Base-by-base conservation (phyloP, 1,284 basidiomycete genomes). In the Sanghuangporus baumii region DNA sequence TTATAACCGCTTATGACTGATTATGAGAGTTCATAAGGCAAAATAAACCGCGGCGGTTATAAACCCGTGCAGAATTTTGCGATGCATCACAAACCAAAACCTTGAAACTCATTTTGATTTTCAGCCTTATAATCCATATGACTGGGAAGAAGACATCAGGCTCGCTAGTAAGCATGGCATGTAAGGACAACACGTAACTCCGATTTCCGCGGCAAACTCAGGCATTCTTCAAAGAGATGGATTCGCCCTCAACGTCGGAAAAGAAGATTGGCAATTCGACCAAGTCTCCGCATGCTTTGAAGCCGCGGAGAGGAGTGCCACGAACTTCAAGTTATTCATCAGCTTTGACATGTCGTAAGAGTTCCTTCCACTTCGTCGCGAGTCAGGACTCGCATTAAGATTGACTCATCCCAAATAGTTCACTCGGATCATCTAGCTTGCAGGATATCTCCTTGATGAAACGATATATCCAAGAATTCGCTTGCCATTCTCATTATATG, bases 341-440 rank as follows among this genome's bases (percentile, higher is more conserved):
- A 89, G 87, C 20, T 82, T 93, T 58, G 91, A 93, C 72, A 91
- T 94, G 88, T 81, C 85, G 79, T 87, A 64, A 43, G 41, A 12
- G n/a, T 4, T 43, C 41, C 26, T 31, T 31, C 3, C 2, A 4
- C 26, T 31, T 31, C 43, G 80, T 75, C 6, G 5, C 47, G 12
- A 59, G n/a, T 23, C 23, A 43, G 16, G n/a, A 55, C 16, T 38
- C 6, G 7, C 20, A 36, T 23, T 14, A 56, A 37, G 26, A 20
- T 34, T 16, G 46, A 55, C 65, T 60, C 43, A 43, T 43, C 9
- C 20, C 23, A 59, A 20, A 34, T 64, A 36, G 9, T 12, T 79
- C 80, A 6, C 72, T 88, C 59, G 79, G 84, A 1, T 91, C 90
- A 68, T 71, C 67, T 1, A 79, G 78, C 3, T 68, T 80, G 6